phyloP scores from a whole-genome alignment of 805 yeast genomes.

The Danielia reshetovae region DNA sequence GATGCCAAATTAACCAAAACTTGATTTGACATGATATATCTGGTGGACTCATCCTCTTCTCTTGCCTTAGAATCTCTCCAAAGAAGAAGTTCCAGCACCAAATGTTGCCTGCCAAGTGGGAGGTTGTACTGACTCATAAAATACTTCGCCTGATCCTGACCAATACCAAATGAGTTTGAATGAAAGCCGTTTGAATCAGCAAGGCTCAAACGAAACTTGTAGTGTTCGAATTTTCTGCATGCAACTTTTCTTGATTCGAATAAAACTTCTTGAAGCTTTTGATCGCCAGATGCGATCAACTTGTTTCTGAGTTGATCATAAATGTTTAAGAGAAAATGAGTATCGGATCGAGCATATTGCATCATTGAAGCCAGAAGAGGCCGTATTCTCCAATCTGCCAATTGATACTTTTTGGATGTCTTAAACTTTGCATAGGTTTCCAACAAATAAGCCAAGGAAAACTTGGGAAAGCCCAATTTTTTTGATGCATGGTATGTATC shows the following conservation, averaged over 20 bases:
- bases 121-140: slow-evolving; percentile 65
- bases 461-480: slow-evolving; percentile 72
- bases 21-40: slow-evolving; percentile 83
- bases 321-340: slow-evolving; percentile 82
- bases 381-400: slow-evolving; percentile 94
- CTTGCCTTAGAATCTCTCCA: slow-evolving; percentile 87
- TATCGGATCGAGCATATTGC: slow-evolving; percentile 90
- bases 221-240: slow-evolving; percentile 73
- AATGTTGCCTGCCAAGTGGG: slow-evolving; percentile 46
- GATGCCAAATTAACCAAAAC: slow-evolving; percentile 59
- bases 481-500: slow-evolving; percentile 92
- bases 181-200: slow-evolving; percentile 32
- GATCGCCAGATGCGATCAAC: slow-evolving; percentile 41
- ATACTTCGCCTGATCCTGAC: slow-evolving; percentile 42
- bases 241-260: slow-evolving; percentile 78
- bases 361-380: slow-evolving; percentile 75
- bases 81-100: slow-evolving; percentile 58
- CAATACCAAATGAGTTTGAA: slow-evolving; percentile 48
- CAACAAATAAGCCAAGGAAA: slow-evolving; percentile 78
- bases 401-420: slow-evolving; percentile 90
- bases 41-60: slow-evolving; percentile 73
- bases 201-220: slow-evolving; percentile 46
- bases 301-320: slow-evolving; percentile 69
- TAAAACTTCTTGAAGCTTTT: slow-evolving; percentile 56
- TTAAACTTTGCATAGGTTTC: slow-evolving; percentile 78